Base-by-base conservation (phyloP, 1,284 basidiomycete genomes). In the Fomitopsis palustris region DNA sequence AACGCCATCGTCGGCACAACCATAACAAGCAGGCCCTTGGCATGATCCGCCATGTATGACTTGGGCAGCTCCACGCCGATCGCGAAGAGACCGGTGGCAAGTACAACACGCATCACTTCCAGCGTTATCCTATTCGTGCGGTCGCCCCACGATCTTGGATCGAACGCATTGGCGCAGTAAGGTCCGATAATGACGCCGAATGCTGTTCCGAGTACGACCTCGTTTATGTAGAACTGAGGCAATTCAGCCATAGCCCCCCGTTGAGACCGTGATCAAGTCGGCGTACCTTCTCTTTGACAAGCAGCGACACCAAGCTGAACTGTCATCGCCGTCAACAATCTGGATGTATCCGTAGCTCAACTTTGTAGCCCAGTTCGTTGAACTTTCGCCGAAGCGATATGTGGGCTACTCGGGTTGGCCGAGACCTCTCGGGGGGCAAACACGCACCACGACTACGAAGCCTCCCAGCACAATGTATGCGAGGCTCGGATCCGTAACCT, bases 121-220 rank as follows among this genome's bases (percentile, higher is more conserved):
- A 92, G 81, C 0, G 90, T 95, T 59, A 95, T 84, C 16, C 72
- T 72, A 65, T 89, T 82, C 9, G 78, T 74, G 4, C 74, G 60
- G 2, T 65, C 41, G 6, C 82, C 84, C 95, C 95, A 98, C 0
- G 78, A 77, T 1, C 88, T 79, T 0, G 96, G 95, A 67, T 95
- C 78, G 71, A 98, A 93, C 16, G 93, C 77, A 49, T 83, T 81
- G 25, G 88, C 84, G 53, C 80, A 85, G 63, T 94, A 81, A 0
- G 93, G 95, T 0, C 93, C 88, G 61, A 89, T 81, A 51, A 85
- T 65, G 59, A 93, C 81, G 0, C 92, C 89, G 54, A 90, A 92
- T 0, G 82, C 79, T 0, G 94, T 95, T 3, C 95, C 94, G 42
- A 97, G 85, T 37, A 95, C 88, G 25, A 96, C 95, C 78, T 98